phyloP scores from a whole-genome alignment of 2,329 filamentous ascomycete genomes.

The Plectosphaerella plurivora region DNA sequence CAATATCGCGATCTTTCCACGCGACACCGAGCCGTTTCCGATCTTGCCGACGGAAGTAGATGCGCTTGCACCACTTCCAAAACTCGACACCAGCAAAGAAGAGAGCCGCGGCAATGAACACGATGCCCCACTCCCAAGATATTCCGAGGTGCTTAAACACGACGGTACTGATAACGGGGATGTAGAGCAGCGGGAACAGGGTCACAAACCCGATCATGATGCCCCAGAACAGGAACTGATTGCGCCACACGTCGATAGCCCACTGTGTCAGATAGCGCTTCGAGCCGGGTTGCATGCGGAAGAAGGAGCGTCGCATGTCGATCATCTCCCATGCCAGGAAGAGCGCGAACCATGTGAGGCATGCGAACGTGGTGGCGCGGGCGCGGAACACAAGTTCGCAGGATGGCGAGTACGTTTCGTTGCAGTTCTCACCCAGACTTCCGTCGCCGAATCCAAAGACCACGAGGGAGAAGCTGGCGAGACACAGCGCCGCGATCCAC shows the following conservation, averaged over 20 bases:
- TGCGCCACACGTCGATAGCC: constrained; percentile 54
- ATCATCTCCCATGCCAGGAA: constrained; percentile 68
- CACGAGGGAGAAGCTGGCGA: constrained; percentile 51
- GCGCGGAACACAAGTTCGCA: constrained; percentile 62
- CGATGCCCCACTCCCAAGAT: constrained; percentile 41
- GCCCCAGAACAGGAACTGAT: constrained; percentile 39
- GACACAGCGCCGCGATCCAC: constrained; percentile 52
- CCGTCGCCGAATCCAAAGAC: constrained; percentile 56
- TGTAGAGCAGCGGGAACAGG: constrained; percentile 36
- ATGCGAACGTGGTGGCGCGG: constrained; percentile 61
- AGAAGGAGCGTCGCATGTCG: constrained; percentile 59
- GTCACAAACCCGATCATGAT: constrained; percentile 31
- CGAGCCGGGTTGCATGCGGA: constrained; percentile 56
- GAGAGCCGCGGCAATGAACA: constrained; percentile 37
- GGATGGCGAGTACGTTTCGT: constrained; percentile 45
- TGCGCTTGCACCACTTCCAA: constrained; percentile 55
- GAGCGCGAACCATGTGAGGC: constrained; percentile 62
- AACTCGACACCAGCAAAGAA: constrained; percentile 49
- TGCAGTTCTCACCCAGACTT: constrained; percentile 56
- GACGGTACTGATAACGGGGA: constrained; percentile 42
- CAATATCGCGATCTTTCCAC: constrained; percentile 9
- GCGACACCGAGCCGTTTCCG: constrained; percentile 2
- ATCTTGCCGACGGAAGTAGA: constrained; percentile 22
- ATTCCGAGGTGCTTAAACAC: constrained; percentile 45
- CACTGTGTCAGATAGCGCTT: constrained; percentile 53